A percentile compares a stretch with the other conserved stretches of the same genome.
Conservation (phyloP, 208 protist species). For the Strigomonas culicis region DNA sequence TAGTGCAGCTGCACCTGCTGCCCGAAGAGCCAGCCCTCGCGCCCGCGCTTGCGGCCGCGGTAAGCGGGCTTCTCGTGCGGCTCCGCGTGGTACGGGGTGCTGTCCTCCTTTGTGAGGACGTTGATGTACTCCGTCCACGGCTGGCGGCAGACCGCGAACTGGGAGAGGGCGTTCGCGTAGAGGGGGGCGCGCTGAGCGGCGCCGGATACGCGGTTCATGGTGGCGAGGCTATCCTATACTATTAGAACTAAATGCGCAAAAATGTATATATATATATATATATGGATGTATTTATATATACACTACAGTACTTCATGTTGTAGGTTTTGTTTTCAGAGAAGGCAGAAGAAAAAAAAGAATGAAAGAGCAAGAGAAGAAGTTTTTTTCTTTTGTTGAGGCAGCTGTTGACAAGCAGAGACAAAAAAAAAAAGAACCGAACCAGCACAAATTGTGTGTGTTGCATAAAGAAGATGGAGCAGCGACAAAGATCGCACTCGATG, state of each 20-base stretch:
- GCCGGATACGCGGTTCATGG: slow-evolving; percentile 30
- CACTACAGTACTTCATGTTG: not conserved
- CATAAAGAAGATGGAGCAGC: not conserved
- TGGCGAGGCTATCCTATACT: not conserved
- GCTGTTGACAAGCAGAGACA: not conserved
- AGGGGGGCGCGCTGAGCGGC: slow-evolving; percentile 35
- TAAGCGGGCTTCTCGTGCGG: slow-evolving; percentile 81
- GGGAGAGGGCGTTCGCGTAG: slow-evolving; percentile 66
- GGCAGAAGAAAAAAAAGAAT: not conserved
- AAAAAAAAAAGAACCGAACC: not conserved
- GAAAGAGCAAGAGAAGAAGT: not conserved
- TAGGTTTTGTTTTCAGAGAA: slow-evolving; percentile 4
- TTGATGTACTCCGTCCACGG: slow-evolving; percentile 83
- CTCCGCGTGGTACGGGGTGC: slow-evolving; percentile 64
- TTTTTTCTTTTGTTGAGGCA: not conserved
- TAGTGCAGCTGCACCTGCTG: slow-evolving; percentile 91
- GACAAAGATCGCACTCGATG: not conserved
- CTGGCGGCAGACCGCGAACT: slow-evolving; percentile 81
- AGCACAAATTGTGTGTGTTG: not conserved
- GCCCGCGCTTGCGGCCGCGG: slow-evolving; percentile 73
- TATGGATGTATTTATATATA: not conserved
- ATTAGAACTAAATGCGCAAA: not conserved
- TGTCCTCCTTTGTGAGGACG: slow-evolving; percentile 72
- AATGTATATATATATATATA: not conserved
- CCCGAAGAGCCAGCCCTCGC: slow-evolving; percentile 84